These are phyloP conservation scores for cucumber (Cucumis sativus) DNA, from an alignment of 306 rosid genomes.

Conservation along the genomic window Cucumber_9930_V3 NC_026660.2:25040501-25041000, in stretches of 20 bases:
- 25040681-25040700: neutral
- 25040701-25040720: neutral
- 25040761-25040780: neutral
- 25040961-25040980: neutral
- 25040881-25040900: neutral
- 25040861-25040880: neutral
- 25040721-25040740: neutral
- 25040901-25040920: neutral
- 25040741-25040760: neutral
- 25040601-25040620: neutral
- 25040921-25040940: neutral
- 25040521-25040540: neutral
- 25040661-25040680: neutral
- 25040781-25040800: conserved; percentile 2
- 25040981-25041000: neutral
- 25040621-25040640: neutral
- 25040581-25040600: neutral
- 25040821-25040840: neutral
- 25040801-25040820: neutral
- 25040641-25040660: neutral
- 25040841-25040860: neutral
- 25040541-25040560: neutral
- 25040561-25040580: neutral
- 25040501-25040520: neutral
- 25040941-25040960: neutral